phyloP scores from a whole-genome alignment of 2,329 filamentous ascomycete genomes.

The Fusarium hostae region DNA sequence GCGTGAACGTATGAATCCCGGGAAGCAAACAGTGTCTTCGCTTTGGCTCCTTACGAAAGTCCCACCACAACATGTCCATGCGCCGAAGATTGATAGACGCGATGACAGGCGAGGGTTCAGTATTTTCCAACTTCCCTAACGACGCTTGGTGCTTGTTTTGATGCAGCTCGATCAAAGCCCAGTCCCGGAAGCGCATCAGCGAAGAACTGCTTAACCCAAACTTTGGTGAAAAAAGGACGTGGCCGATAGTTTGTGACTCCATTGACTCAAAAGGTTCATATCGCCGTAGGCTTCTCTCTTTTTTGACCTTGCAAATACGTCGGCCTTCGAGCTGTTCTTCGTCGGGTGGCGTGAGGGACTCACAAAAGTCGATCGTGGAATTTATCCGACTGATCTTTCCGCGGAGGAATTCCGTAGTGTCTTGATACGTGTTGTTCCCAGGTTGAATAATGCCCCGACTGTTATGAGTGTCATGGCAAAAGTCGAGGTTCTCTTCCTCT shows the following conservation, averaged over 20 bases:
- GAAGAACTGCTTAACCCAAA: background rate
- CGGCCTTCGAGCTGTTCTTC: rapidly evolving
- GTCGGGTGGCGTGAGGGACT: rapidly evolving
- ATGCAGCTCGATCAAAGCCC: background rate
- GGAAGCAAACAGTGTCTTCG: background rate
- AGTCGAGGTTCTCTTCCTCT: background rate
- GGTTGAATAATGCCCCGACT: background rate
- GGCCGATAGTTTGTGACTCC: background rate
- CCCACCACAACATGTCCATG: too few species aligned
- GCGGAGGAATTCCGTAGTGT: rapidly evolving
- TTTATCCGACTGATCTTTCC: rapidly evolving
- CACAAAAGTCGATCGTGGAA: rapidly evolving
- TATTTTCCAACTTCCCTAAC: rapidly evolving
- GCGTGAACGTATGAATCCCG: rapidly evolving
- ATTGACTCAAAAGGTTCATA: background rate
- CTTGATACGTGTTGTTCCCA: background rate
- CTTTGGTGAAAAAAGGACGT: background rate
- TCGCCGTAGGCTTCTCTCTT: rapidly evolving
- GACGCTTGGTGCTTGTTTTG: background rate
- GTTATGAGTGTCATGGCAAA: rapidly evolving
- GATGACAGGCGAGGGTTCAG: too few species aligned
- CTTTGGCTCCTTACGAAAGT: background rate
- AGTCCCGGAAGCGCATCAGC: background rate
- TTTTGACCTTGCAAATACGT: rapidly evolving
- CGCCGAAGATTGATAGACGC: too few species aligned